Evolutionary conservation across 78 protist species (phyloP).

Genomic region (Bodo saltans): DNA sequence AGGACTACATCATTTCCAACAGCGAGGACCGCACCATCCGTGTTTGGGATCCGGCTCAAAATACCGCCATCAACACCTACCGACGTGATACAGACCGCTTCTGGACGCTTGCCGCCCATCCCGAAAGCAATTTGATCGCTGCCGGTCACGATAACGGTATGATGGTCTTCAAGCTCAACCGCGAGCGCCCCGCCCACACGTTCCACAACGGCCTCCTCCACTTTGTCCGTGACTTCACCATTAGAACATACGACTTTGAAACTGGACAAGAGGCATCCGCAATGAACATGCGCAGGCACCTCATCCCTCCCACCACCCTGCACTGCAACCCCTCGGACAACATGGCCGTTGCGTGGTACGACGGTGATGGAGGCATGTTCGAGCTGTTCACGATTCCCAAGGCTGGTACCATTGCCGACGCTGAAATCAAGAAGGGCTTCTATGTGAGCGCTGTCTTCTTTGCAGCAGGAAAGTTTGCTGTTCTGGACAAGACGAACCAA

Average conservation of each 20-base stretch:
- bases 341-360: not conserved
- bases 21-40: conserved; percentile 95
- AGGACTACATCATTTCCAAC: conserved; percentile 71
- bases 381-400: not conserved
- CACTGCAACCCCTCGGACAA: not conserved
- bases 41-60: conserved; percentile 91
- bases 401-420: not conserved
- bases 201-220: conserved; percentile 50
- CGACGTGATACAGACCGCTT: conserved; percentile 94
- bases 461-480: conserved; percentile 86
- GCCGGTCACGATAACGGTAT: conserved; percentile 94
- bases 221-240: conserved; percentile 67
- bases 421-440: conserved; percentile 57
- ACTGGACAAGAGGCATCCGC: not conserved
- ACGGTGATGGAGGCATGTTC: not conserved
- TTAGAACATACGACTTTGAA: conserved; percentile 62
- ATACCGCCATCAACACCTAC: conserved; percentile 64
- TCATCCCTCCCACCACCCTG: not conserved
- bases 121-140: conserved; percentile 79
- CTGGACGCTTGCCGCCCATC: conserved; percentile 93
- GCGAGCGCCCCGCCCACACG: conserved; percentile 88
- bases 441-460: conserved; percentile 81
- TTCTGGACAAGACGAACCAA: conserved; percentile 71
- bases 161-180: conserved; percentile 88
- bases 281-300: not conserved